Conservation (phyloP, 2,329 filamentous ascomycete genomes). For the Fusarium vanettenii region DNA sequence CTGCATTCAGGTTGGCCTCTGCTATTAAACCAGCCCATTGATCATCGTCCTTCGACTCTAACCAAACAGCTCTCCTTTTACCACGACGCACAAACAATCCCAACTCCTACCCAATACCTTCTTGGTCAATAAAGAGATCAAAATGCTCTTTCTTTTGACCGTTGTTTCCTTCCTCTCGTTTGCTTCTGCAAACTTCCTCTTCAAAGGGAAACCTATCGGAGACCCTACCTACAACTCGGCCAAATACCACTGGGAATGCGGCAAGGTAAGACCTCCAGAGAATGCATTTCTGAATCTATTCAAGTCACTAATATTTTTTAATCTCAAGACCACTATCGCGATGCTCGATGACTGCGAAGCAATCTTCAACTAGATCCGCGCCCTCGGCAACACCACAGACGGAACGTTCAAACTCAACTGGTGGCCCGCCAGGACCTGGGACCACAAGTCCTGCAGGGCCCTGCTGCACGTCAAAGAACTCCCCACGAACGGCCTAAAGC, state of each 20-base stretch:
- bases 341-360: neutral
- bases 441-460: neutral
- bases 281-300: neutral
- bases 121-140: neutral
- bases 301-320: neutral
- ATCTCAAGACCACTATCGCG: neutral
- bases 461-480: neutral
- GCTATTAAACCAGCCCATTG: neutral
- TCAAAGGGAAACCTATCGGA: neutral
- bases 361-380: neutral
- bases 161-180: neutral
- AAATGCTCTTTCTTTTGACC: neutral
- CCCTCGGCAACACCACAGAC: neutral
- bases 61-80: neutral
- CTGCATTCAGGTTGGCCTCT: no score
- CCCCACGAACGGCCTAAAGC: neutral
- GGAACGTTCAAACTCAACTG: neutral
- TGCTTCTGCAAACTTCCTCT: neutral
- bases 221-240: neutral
- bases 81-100: neutral
- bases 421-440: neutral
- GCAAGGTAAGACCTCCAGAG: neutral
- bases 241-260: conserved; percentile 15
- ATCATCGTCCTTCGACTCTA: neutral
- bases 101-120: neutral